Percentiles rank a stretch among this genome's conserved stretches.
phyloP scores from a whole-genome alignment of 2,329 filamentous ascomycete genomes.

The Emericellopsis cladophorae region DNA sequence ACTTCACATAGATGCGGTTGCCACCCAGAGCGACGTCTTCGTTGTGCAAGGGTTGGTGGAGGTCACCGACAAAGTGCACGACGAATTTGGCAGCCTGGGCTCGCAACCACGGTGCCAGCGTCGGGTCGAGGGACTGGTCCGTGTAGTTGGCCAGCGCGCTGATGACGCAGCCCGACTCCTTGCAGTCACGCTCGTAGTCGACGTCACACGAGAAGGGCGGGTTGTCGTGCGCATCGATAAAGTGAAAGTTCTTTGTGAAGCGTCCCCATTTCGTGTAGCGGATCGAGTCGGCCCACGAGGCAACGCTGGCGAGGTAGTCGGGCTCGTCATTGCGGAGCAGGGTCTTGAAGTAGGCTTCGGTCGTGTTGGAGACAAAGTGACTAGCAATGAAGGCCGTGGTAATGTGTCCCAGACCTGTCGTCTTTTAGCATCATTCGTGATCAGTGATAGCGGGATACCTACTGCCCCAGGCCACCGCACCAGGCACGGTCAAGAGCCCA shows the following conservation, averaged over 20 bases:
- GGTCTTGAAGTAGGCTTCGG: conserved; percentile 41
- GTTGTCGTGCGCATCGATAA: conserved; percentile 54
- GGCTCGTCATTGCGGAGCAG: conserved; percentile 40
- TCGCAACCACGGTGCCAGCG: conserved; percentile 30
- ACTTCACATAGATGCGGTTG: conserved; percentile 54
- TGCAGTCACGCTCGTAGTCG: conserved; percentile 48
- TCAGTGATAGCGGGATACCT: conserved; percentile 7
- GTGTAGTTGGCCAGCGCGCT: conserved; percentile 49
- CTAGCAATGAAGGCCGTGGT: conserved; percentile 51
- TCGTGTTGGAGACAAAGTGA: conserved; percentile 44
- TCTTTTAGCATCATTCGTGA: conserved; percentile 3
- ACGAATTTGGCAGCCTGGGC: conserved; percentile 54
- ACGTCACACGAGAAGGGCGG: conserved; percentile 46
- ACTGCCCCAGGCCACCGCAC: conserved; percentile 28
- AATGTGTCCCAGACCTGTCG: conserved; percentile 48
- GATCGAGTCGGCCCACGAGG: conserved; percentile 55
- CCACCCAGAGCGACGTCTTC: conserved; percentile 53
- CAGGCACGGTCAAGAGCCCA: conserved; percentile 18
- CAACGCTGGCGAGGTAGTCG: conserved; percentile 49
- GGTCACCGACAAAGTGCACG: conserved; percentile 56
- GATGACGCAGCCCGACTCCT: conserved; percentile 48
- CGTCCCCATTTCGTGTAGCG: conserved; percentile 51
- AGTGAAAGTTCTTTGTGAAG: conserved; percentile 53
- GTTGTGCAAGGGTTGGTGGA: conserved; percentile 56
- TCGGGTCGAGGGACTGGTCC: conserved; percentile 33